These are phyloP conservation scores for Acrocalymma vagum DNA, from an alignment of 2,329 filamentous ascomycete genomes.

Conservation along the genomic window DNA sequence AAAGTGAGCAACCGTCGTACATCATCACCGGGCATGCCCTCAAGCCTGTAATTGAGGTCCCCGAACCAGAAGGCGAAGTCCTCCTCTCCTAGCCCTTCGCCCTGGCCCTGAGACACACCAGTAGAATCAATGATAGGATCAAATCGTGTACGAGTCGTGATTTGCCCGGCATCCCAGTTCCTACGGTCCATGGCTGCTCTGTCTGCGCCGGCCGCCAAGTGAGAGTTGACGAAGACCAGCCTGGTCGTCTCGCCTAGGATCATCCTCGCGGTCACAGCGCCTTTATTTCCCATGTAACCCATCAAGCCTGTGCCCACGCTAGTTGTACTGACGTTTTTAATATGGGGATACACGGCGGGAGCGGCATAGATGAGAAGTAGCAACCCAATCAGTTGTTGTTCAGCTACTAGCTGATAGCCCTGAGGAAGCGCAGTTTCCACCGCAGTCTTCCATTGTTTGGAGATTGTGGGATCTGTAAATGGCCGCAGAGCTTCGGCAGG, in stretches of 20 bases:
- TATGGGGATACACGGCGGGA: conserved; percentile 74
- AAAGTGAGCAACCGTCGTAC: conserved; percentile 84
- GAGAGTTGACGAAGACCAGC: conserved; percentile 89
- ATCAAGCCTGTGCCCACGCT: conserved; percentile 88
- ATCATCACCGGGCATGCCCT: conserved; percentile 87
- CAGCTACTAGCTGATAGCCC: conserved; percentile 79
- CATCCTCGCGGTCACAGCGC: conserved; percentile 81
- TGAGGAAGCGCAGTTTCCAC: conserved; percentile 76
- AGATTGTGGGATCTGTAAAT: conserved; percentile 76
- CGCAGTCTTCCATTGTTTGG: conserved; percentile 82
- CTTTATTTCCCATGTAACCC: conserved; percentile 97
- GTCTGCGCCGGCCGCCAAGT: conserved; percentile 88
- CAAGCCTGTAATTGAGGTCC: conserved; percentile 92
- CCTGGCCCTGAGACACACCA: conserved; percentile 63
- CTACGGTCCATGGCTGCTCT: conserved; percentile 79
- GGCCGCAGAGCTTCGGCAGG: conserved; percentile 79
- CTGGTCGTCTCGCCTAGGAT: conserved; percentile 89
- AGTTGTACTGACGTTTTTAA: conserved; percentile 83
- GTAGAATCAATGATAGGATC: conserved; percentile 74
- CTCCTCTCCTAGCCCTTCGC: conserved; percentile 83
- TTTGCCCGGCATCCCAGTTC: conserved; percentile 88
- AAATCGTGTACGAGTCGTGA: conserved; percentile 79
- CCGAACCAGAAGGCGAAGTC: conserved; percentile 97
- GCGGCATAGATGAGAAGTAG: conserved; percentile 87
- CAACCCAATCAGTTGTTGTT: conserved; percentile 87